These are phyloP conservation scores for Zostera marina DNA, from an alignment of 116 monocot genomes.

Conservation along the genomic window DNA sequence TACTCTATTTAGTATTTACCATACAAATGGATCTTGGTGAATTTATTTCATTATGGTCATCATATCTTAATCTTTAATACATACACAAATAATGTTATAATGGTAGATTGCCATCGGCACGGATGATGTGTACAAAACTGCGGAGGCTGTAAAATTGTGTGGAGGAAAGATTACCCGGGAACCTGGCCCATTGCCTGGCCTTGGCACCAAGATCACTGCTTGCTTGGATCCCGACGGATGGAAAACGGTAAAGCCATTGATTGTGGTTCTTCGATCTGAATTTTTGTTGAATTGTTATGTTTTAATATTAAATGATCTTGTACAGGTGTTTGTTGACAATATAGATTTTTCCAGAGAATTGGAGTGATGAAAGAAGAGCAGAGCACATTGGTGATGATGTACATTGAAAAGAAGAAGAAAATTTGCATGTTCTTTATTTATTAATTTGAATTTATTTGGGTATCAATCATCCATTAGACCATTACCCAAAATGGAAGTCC, in stretches of 20 bases:
- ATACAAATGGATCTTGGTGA: neutral
- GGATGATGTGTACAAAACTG: slow-evolving; percentile 94
- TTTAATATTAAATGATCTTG: neutral
- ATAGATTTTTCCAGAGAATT: slow-evolving; percentile 56
- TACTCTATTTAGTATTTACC: neutral
- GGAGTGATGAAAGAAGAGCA: slow-evolving; percentile 19
- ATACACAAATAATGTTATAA: too few relatives aligned
- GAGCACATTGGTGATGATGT: too few relatives aligned
- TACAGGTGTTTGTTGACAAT: slow-evolving; percentile 83
- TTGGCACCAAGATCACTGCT: slow-evolving; percentile 92
- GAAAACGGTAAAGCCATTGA: slow-evolving; percentile 61
- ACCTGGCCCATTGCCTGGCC: slow-evolving; percentile 90
- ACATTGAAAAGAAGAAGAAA: too few relatives aligned
- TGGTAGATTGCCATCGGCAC: slow-evolving; percentile 90
- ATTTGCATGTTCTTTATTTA: too few relatives aligned
- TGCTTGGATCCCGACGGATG: slow-evolving; percentile 99
- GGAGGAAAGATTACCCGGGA: slow-evolving; percentile 74
- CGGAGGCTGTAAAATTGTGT: slow-evolving; percentile 57
- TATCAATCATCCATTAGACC: too few relatives aligned
- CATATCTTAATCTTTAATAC: neutral
- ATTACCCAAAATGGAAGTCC: too few relatives aligned
- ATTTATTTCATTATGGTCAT: neutral
- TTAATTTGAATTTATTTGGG: too few relatives aligned
- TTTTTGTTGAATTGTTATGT: neutral
- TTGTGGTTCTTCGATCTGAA: neutral